Percentiles rank a stretch among this genome's conserved stretches.
phyloP scores from a whole-genome alignment of 768 basidiomycete genomes.

The Xerocomus spinulosus region DNA sequence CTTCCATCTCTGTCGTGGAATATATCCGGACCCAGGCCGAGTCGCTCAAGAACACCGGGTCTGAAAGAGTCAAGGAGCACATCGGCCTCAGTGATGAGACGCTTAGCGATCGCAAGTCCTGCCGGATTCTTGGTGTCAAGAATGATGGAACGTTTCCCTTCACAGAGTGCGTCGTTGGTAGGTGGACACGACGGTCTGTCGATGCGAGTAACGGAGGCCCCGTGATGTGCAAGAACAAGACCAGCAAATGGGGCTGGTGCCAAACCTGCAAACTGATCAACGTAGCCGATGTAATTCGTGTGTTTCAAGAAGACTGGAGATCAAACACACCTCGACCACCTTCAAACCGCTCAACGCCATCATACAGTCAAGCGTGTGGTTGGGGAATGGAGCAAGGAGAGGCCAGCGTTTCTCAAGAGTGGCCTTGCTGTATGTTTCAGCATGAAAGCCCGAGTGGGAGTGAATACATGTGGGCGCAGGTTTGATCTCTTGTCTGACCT shows the following conservation, averaged over 20 bases:
- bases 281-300: neutral
- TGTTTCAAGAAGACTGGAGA: neutral
- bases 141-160: constrained; percentile 72
- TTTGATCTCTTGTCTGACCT: too few relatives aligned
- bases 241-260: constrained; percentile 81
- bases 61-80: constrained; percentile 81
- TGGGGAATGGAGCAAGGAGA: too few relatives aligned
- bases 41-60: constrained; percentile 75
- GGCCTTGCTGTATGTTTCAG: too few relatives aligned
- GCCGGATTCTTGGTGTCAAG: constrained; percentile 60
- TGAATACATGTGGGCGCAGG: too few relatives aligned
- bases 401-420: too few relatives aligned
- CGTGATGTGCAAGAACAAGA: constrained; percentile 72
- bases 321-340: constrained; percentile 45
- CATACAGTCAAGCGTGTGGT: neutral
- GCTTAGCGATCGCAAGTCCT: constrained; percentile 53
- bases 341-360: constrained; percentile 51
- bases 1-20: constrained; percentile 50
- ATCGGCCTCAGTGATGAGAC: constrained; percentile 63
- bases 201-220: constrained; percentile 70
- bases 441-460: too few relatives aligned
- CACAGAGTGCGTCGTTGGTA: constrained; percentile 52
- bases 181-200: constrained; percentile 49
- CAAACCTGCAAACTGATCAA: constrained; percentile 61
- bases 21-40: constrained; percentile 71